These are phyloP conservation scores for Helminthosporium solani DNA, from an alignment of 2,329 filamentous ascomycete genomes.

Conservation along the genomic window DNA sequence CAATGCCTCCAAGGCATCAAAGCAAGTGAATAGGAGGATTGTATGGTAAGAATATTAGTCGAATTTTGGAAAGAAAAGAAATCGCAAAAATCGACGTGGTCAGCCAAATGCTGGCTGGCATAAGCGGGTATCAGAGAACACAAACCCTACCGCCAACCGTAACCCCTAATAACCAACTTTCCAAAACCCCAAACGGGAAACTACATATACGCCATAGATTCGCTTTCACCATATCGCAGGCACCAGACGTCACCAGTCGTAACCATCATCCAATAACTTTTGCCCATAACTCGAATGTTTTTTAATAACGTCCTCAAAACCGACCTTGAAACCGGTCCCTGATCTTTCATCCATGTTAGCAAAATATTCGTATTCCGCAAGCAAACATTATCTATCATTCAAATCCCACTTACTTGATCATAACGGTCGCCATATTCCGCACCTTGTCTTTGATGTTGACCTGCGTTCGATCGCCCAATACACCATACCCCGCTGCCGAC, in stretches of 20 bases:
- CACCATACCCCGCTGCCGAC: conserved; percentile 12
- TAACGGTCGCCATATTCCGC: conserved; percentile 42
- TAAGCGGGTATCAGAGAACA: conserved; percentile 22
- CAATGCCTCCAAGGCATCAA: too few relatives aligned
- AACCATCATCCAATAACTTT: conserved; percentile 22
- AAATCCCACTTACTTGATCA: conserved; percentile 40
- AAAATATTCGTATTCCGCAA: background rate
- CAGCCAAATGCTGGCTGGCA: conserved; percentile 4
- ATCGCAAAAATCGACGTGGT: conserved; percentile 1
- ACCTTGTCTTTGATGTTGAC: conserved; percentile 54
- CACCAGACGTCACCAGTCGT: conserved; percentile 15
- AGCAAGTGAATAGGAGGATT: too few relatives aligned
- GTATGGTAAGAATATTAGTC: background rate
- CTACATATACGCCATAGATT: too few relatives aligned
- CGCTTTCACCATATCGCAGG: background rate
- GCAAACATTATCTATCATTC: too few relatives aligned
- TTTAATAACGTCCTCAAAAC: conserved; percentile 30
- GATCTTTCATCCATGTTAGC: conserved; percentile 18
- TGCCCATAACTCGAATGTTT: conserved; percentile 16
- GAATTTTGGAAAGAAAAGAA: background rate
- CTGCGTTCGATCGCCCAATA: conserved; percentile 46
- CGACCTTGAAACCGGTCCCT: conserved; percentile 27
- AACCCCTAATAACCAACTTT: background rate
- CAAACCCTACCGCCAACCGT: background rate
- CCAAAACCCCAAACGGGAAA: background rate